Conservation (phyloP, 805 yeast species). For the Danielia reshetovae region DNA sequence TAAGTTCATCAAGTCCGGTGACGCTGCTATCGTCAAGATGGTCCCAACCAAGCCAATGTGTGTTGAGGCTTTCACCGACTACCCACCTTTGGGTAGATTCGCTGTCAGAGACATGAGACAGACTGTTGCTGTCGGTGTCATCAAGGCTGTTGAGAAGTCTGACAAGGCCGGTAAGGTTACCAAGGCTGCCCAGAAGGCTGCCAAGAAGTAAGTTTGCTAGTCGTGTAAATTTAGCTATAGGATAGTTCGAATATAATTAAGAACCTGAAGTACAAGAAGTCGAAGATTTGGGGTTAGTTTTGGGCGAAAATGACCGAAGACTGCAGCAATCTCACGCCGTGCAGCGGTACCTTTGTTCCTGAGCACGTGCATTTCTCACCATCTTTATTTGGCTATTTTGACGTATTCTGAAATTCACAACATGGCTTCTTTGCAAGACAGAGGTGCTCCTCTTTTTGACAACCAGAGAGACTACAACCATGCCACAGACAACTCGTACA, state of each 20-base stretch:
- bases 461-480: conserved; percentile 62
- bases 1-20: conserved; percentile 37
- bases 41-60: conserved; percentile 43
- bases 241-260: conserved; percentile 5
- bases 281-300: too few species aligned
- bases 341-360: too few species aligned
- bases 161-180: conserved; percentile 17
- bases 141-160: conserved; percentile 55
- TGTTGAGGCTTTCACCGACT: conserved; percentile 43
- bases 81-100: conserved; percentile 45
- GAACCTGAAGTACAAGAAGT: too few species aligned
- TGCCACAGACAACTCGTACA: conserved; percentile 64
- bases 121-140: conserved; percentile 99
- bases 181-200: conserved; percentile 18
- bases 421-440: conserved; percentile 10
- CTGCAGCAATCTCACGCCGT: too few species aligned
- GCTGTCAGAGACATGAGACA: conserved; percentile 99
- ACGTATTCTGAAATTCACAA: too few species aligned
- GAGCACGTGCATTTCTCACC: too few species aligned
- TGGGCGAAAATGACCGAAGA: too few species aligned
- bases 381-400: too few species aligned
- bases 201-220: conserved; percentile 15
- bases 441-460: conserved; percentile 14
- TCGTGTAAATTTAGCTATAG: conserved; percentile 3
- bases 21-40: conserved; percentile 40